Base-by-base conservation (phyloP, 2,329 filamentous ascomycete species). In the Venturia asperata region DNA sequence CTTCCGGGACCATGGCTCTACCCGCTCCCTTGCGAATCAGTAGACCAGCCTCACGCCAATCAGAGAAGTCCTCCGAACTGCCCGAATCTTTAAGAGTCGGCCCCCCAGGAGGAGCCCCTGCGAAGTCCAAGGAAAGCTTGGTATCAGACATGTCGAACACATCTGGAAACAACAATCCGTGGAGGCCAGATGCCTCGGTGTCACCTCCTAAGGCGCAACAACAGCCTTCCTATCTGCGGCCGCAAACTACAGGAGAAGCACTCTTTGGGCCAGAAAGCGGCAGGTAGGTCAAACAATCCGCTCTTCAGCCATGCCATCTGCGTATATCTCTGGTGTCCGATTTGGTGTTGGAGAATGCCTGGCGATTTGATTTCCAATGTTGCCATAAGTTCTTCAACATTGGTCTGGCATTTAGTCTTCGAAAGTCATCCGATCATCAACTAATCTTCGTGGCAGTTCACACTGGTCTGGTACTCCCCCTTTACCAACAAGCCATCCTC, bases 81-180 rank as follows among this genome's bases (percentile, higher is more conserved):
- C 69, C 69, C 27, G 63, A 66, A 45, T 65, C 69, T 17, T 61
- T 70, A 30, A 66, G 67, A 66, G 67, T 65, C 9, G 68, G 67
- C 24, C 66, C 66, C 7, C 66, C 67, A 24, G 62, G 43, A 30
- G 66, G 64, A 19, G 49, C 61, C 24, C 62, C 64, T 7, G 41
- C 41, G 6, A 64, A 55, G 41, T 63, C 67, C 52, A 56, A 63
- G 19, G 66, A 67, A 37, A 60, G 61, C 58, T 30, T 66, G 62
- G 27, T 62, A 58, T 21, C 49, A 63, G 42, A 60, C 52, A 24
- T 39, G 43, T 52, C 34, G 17, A 42, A n/a, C 17, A 43, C 24
- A 17, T 52, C 37, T 49, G 63, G 30, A 1, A 49, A 34, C 56
- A 62, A 47, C 19, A 62, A 61, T 61, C 64, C 56, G 24, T 65